Evolutionary conservation across 768 basidiomycete species (phyloP), one percentile per base, ranked within the genome.

Genomic region (Suillus alpinus): DNA sequence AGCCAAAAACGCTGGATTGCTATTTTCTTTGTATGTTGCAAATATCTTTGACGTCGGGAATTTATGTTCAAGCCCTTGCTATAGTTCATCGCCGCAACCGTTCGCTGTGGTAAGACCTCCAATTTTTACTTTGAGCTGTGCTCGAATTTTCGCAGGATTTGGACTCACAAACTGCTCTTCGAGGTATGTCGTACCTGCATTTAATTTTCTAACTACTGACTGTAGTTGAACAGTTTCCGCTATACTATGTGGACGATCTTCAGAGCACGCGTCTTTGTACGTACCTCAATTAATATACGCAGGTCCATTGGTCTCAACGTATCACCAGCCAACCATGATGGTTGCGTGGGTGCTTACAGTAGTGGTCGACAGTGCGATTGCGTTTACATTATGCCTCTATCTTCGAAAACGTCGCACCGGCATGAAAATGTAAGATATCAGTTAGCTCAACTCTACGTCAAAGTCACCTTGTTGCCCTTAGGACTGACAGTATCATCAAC

Each of bases 401-500:
- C 66, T 62, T 40, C 60, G 39, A 3, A 60, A 31, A 31, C 63
- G 58, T 23, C 63, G 63, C 20, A 61, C 55, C 26, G 60, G 66
- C 34, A 59, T 52, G 47, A 59, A 58, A 43, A 51, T 58, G 66
- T 26, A 37, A 41, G 29, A 29, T 9, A 23, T 50, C 23, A 8
- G n/a, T n/a, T 31, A 29, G 12, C 14, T 0, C 3, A 20, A 3
- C 14, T 26, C 6, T 3, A n/a, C 36, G 16, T 37, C 2, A 37
- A 32, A 34, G 53, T 23, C 6, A 36, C 29, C 14, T 20, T 3
- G 23, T 10, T 26, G 1, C 44, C 26, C 13, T n/a, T 8, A 67
- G 66, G 36, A 67, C 64, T 16, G 59, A 67, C n/a, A 58, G 31
- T 4, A 36, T 67, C 26, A 60, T 67, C 55, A 63, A 68, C 13